Base-by-base conservation (phyloP, 805 yeast species). In the Ogataea wickerhamii region DNA sequence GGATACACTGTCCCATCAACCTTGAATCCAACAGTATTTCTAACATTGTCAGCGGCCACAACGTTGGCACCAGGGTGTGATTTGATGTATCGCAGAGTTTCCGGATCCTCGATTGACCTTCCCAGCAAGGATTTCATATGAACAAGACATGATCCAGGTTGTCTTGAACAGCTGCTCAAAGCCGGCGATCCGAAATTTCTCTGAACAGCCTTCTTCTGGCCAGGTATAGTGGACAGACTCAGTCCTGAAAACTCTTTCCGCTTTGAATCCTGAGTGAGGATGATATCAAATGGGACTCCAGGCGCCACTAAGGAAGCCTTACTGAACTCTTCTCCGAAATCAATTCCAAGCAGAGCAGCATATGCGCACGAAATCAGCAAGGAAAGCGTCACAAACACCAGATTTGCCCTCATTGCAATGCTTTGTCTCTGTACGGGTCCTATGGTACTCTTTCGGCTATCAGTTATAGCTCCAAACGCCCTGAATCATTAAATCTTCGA, bases 231-330 rank as follows among this genome's bases (percentile, higher is more conserved):
- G 8, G 25, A 22, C 8, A 22, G 25, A 22, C 25, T 22, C 10
- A 93, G 51, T 1, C 94, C 96, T 4, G 89, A 74, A 4, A 80
- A 68, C 52, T 91, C 98, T 58, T 93, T 93, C 41, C 98, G 73
- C 62, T 88, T 87, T 3, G 96, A 82, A 53, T 93, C 98, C 18
- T 87, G 82, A 4, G 97, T 87, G 44, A 93, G 67, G 11, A 93
- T 82, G 28, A 93, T 74, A 54, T 93, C 98, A 56, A 89, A 80
- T 12, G 88, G 83, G 16, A 87, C 79, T 10, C 88, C 87, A 0
- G 97, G 97, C 0, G 96, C 96, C 28, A 93, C 84, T 32, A 93
- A 68, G 34, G 82, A 86, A 2, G 95, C 87, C 58, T 93, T 93
- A 18, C 88, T 76, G 67, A 70, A 84, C 53, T 88, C 91, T 39